Base-by-base conservation (phyloP, 768 basidiomycete genomes). In the Auricularia sp. region DNA sequence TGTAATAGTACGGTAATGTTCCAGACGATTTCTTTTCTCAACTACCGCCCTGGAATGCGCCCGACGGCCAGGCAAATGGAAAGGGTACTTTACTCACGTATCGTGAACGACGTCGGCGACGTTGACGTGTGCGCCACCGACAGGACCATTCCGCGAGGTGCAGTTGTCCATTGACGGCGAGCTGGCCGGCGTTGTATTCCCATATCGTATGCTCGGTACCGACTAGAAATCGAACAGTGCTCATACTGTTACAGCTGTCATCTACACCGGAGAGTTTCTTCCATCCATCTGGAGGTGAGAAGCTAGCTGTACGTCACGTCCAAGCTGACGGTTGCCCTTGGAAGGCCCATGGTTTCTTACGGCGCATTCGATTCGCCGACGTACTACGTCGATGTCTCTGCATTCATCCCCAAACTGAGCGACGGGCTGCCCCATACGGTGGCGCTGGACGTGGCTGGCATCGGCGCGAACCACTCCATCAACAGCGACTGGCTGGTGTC, bases 371-470 rank as follows among this genome's bases (percentile, higher is more conserved):
- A 66, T 62, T 63, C 62, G 34, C 67, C 67, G 18, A 64, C 66
- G 29, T 68, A 68, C 42, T 64, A 66, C 14, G 54, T 68, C n/a
- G 67, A 68, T 34, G 62, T 68, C 34, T 64, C 67, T 10, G 63
- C 67, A 18, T 66, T 68, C 36, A 43, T 68, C 23, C 63, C 66
- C 16, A 42, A 43, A 21, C 61, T 68, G 3, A 53, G 44, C 5
- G 64, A 59, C 21, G 61, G 64, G 42, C 16, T 36, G 3, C n/a
- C 47, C 66, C 71, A 69, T 62, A 71, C 68, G 68, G 61, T 71
- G 65, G 67, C 67, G 64, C 67, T 74, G 66, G 34, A 73, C 67
- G 59, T 70, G 64, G 36, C 47, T 62, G 65, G 71, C 68, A 36
- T 47, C 47, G 62, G 68, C 68, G 43, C 64, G 51, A 34, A 64